Conservation (phyloP, 2,329 filamentous ascomycete genomes). For the Onygenales sp. region DNA sequence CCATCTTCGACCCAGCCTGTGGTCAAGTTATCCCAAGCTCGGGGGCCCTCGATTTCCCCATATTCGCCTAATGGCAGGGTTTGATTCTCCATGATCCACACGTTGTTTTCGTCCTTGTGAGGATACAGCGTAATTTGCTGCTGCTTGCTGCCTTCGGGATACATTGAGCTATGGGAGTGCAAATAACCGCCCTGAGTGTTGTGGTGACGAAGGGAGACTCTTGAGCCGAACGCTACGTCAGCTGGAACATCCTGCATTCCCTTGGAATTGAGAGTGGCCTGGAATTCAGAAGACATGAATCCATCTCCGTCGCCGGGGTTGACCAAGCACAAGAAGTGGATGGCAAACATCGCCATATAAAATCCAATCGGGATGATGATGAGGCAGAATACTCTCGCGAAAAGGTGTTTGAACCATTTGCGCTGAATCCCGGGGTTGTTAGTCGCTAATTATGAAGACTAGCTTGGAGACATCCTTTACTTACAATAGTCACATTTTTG, state of each 20-base stretch:
- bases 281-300: constrained; percentile 99
- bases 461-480: constrained; percentile 76
- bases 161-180: constrained; percentile 96
- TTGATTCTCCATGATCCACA: constrained; percentile 91
- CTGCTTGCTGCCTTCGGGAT: constrained; percentile 93
- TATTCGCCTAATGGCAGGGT: constrained; percentile 75
- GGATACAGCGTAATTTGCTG: constrained; percentile 97
- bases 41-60: constrained; percentile 69
- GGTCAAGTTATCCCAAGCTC: constrained; percentile 73
- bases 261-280: constrained; percentile 93
- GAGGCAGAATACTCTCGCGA: constrained; percentile 81
- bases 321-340: constrained; percentile 85
- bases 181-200: constrained; percentile 98
- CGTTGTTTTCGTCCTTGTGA: constrained; percentile 97
- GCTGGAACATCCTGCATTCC: constrained; percentile 91
- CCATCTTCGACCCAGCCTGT: constrained; percentile 66
- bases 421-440: constrained; percentile 37
- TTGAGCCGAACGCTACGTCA: constrained; percentile 82
- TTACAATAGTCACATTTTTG: constrained; percentile 69
- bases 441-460: constrained; percentile 37
- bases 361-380: constrained; percentile 81
- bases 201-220: constrained; percentile 77
- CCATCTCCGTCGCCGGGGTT: constrained; percentile 97
- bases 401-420: constrained; percentile 86
- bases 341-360: constrained; percentile 94